These are phyloP conservation scores for Penicillium bovifimosum DNA, from an alignment of 495 filamentous ascomycete species.

Conservation along the genomic window DNA sequence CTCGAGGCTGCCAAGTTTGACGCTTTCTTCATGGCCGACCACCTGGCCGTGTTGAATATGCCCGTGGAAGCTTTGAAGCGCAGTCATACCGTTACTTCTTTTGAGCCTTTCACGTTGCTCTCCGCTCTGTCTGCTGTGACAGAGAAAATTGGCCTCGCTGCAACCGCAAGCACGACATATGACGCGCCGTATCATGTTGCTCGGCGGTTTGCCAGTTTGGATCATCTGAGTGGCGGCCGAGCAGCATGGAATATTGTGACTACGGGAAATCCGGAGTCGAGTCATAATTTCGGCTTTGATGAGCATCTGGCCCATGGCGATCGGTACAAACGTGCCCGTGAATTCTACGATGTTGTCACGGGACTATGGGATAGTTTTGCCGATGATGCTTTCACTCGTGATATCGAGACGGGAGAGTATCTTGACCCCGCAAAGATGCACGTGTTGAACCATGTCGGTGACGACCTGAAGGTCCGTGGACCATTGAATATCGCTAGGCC, in stretches of 20 bases:
- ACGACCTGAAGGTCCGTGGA: constrained; percentile 41
- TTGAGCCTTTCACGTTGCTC: constrained; percentile 45
- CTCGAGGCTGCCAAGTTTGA: constrained; percentile 56
- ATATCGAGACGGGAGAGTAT: constrained; percentile 43
- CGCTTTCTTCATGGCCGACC: constrained; percentile 60
- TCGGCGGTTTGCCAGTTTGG: constrained; percentile 54
- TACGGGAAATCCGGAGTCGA: constrained; percentile 34
- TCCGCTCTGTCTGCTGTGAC: constrained; percentile 44
- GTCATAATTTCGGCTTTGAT: constrained; percentile 33
- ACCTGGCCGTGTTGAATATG: constrained; percentile 55
- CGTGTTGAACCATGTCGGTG: constrained; percentile 45
- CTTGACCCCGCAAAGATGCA: constrained; percentile 47
- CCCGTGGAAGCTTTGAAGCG: constrained; percentile 51
- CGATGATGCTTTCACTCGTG: constrained; percentile 48
- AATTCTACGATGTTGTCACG: constrained; percentile 36
- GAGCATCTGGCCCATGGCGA: constrained; percentile 33
- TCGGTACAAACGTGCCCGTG: constrained; percentile 35
- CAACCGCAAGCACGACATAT: constrained; percentile 57
- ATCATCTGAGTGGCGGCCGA: constrained; percentile 56
- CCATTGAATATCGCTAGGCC: constrained; percentile 51
- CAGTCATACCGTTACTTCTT: constrained; percentile 52
- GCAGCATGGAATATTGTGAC: constrained; percentile 41
- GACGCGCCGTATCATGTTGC: constrained; percentile 62
- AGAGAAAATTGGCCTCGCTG: constrained; percentile 44
- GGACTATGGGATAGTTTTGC: constrained; percentile 50